Evolutionary conservation across 306 rosid species (phyloP).

Genomic region (Dalbergia cochinchinensis): DNA sequence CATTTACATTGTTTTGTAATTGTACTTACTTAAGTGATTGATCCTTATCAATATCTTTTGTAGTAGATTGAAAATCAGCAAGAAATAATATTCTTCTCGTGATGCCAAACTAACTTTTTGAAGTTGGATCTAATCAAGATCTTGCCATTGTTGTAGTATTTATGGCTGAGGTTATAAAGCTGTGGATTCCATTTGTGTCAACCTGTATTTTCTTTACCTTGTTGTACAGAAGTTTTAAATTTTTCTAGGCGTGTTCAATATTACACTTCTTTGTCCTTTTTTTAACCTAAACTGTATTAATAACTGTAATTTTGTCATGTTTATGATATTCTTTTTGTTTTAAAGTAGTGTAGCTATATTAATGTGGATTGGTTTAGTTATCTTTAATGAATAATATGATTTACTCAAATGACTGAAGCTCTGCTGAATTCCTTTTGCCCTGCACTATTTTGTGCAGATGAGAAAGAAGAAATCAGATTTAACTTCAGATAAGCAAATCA

Average conservation of each 20-base stretch:
- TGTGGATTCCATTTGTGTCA: conserved; percentile 22
- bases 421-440: too few relatives aligned
- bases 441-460: not conserved
- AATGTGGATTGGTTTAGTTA: not conserved
- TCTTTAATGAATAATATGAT: too few relatives aligned
- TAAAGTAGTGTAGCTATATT: too few relatives aligned
- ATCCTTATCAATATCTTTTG: conserved; percentile 5
- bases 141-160: not conserved
- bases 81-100: conserved; percentile 11
- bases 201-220: conserved; percentile 7
- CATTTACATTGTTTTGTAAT: conserved; percentile 13
- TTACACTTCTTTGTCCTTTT: not conserved
- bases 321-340: not conserved
- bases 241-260: not conserved
- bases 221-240: not conserved
- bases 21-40: conserved; percentile 11
- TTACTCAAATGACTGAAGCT: too few relatives aligned
- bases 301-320: not conserved
- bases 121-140: conserved; percentile 5
- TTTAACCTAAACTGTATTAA: not conserved
- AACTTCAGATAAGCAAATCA: not conserved
- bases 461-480: not conserved
- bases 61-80: conserved; percentile 9
- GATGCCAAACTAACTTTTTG: not conserved
- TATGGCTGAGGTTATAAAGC: not conserved